These are phyloP conservation scores for Pseudopyrenochaeta lycopersici DNA, from an alignment of 2,329 filamentous ascomycete genomes.

Conservation along the genomic window DNA sequence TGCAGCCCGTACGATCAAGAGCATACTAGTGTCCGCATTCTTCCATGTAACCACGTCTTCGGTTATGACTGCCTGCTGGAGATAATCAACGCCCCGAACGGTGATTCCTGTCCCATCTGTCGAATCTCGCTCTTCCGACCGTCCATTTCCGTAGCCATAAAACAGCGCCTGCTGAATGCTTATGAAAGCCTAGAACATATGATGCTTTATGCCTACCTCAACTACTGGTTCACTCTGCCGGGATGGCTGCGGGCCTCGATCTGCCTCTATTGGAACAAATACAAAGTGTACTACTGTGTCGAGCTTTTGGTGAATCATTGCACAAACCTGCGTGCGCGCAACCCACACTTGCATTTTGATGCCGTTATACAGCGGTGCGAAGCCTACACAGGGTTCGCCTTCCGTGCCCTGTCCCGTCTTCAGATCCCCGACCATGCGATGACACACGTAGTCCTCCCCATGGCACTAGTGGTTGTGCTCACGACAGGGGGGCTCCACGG, in stretches of 20 bases:
- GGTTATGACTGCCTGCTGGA: slow-evolving; percentile 13
- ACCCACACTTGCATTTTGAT: neutral
- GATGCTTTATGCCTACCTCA: neutral
- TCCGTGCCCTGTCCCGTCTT: too few relatives aligned
- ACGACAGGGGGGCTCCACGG: neutral
- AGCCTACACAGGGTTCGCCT: too few relatives aligned
- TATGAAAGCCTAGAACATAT: neutral
- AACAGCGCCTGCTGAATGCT: neutral
- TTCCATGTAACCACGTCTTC: slow-evolving; percentile 26
- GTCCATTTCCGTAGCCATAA: neutral
- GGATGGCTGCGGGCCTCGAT: neutral
- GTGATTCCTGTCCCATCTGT: slow-evolving; percentile 19
- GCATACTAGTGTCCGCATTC: slow-evolving; percentile 15
- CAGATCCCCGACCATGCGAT: too few relatives aligned
- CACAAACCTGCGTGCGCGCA: neutral
- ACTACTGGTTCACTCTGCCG: neutral
- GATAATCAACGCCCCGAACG: slow-evolving; percentile 6
- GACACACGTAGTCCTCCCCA: too few relatives aligned
- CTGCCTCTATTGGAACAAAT: neutral
- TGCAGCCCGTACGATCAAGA: slow-evolving; percentile 19
- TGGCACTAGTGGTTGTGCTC: neutral
- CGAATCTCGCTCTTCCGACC: slow-evolving; percentile 3
- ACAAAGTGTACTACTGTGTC: neutral
- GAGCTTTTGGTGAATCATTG: neutral
- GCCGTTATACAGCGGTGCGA: neutral